Evolutionary conservation across 177 flowering plant genomes (phyloP), one percentile per base, ranked within the genome.

Genomic region (Vitis hybrid): DNA sequence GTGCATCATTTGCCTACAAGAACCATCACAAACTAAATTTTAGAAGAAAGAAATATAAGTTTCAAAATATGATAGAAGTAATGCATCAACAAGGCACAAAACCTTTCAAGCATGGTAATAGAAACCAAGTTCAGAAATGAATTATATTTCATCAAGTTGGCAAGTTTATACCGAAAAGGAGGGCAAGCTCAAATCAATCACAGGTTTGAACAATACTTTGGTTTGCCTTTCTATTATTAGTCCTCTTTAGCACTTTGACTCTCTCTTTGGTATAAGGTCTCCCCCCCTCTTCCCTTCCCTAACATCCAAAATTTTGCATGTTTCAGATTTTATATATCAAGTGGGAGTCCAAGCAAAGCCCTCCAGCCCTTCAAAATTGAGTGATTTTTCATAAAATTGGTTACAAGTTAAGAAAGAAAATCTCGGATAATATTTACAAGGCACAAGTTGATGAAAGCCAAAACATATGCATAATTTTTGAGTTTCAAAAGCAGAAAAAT

Each of bases 1-100:
- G 86, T 48, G 94, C 84, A 87, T 91, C 99, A 81, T 92, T 94
- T 76, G 97, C 99, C 99, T 94, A 73, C 80, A 87, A 73, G 21
- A 72, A 1, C 65, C 35, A 35, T 24, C 35, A 35, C 19, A 50
- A 21, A 46, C 13, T 35, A 35, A 35, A 35, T 35, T 35, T 35
- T 0, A 32, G 40, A 14, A 27, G 16, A 6, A 61, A 13, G 46
- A 35, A 35, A 35, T 35, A 35, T 35, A 5, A 6, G 46, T 35
- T 35, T 35, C 46, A 35, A 35, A 35, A 35, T 35, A 35, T 35
- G 46, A 35, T 35, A 35, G 46, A 35, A 0, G 46, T 35, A 35
- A 35, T 35, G 46, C 46, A 35, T 35, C 46, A 35, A 35, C 46
- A 35, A 35, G 46, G 1, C 46, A 35, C 46, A 35, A 35, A 35